Percentiles rank a stretch among this genome's conserved stretches.
Evolutionary conservation across 805 yeast species (phyloP).

Genomic region (Suhomyces xylopsoci): DNA sequence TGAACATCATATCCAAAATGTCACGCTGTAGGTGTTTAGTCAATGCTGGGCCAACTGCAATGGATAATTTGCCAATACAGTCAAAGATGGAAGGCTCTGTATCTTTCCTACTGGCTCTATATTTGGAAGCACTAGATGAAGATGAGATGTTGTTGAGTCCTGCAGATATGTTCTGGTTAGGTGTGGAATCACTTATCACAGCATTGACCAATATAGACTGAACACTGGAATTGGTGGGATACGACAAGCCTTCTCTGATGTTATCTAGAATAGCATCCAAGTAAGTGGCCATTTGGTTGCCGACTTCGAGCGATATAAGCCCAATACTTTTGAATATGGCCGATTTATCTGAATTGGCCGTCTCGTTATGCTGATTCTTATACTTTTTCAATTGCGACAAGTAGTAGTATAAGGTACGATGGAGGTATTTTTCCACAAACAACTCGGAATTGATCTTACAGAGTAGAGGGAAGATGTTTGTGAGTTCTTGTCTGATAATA

Average conservation of each 20-base stretch:
- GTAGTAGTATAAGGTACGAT: constrained; percentile 72
- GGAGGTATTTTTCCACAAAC: constrained; percentile 79
- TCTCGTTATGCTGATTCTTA: constrained; percentile 40
- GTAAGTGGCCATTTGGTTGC: constrained; percentile 81
- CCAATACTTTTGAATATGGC: constrained; percentile 81
- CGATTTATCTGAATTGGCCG: constrained; percentile 57
- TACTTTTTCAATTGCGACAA: constrained; percentile 73
- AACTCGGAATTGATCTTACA: constrained; percentile 73
- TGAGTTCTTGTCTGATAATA: constrained; percentile 79
- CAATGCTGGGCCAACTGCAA: constrained; percentile 88
- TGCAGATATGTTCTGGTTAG: constrained; percentile 11
- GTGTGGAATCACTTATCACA: constrained; percentile 24
- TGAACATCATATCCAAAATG: constrained; percentile 69
- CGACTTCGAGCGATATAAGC: constrained; percentile 73
- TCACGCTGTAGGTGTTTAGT: constrained; percentile 85
- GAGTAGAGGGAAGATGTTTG: constrained; percentile 75
- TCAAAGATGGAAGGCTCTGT: constrained; percentile 84
- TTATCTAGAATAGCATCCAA: constrained; percentile 83
- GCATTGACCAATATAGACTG: constrained; percentile 42
- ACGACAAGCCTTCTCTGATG: constrained; percentile 70
- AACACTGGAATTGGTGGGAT: constrained; percentile 33
- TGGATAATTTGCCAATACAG: constrained; percentile 82
- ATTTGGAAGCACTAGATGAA: constrained; percentile 44
- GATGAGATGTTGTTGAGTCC: constrained; percentile 24
- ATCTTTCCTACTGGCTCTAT: constrained; percentile 58